Evolutionary conservation across 805 yeast species (phyloP).

Genomic region (Wickerhamiella sergipiensis): DNA sequence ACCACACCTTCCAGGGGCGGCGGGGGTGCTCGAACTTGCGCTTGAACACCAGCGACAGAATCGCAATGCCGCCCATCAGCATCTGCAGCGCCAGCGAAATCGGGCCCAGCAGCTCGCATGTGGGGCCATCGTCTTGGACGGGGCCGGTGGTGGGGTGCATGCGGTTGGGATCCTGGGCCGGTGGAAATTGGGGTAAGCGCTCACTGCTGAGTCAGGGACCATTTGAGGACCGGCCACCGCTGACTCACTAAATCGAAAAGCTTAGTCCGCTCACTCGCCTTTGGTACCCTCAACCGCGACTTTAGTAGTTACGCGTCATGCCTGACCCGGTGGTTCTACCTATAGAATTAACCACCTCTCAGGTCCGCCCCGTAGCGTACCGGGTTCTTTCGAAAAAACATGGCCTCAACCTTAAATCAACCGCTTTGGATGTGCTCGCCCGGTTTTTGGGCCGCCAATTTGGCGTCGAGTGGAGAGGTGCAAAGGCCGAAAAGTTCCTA

Average conservation of each 20-base stretch:
- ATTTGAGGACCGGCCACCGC: no score
- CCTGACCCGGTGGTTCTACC: slow-evolving; percentile 34
- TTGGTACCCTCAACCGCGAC: no score
- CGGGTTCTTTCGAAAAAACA: slow-evolving; percentile 82
- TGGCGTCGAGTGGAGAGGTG: slow-evolving; percentile 78
- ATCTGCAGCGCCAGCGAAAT: slow-evolving; percentile 71
- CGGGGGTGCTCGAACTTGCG: slow-evolving; percentile 71
- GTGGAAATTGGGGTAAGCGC: background rate
- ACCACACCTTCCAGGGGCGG: slow-evolving; percentile 82
- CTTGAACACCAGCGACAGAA: slow-evolving; percentile 60
- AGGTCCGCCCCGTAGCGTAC: slow-evolving; percentile 82
- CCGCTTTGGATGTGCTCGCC: slow-evolving; percentile 63
- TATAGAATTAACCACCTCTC: slow-evolving; percentile 62
- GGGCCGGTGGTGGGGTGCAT: background rate
- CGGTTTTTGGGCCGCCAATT: slow-evolving; percentile 60
- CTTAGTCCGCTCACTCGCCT: no score
- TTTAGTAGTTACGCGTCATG: background rate
- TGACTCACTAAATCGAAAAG: no score
- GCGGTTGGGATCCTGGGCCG: background rate
- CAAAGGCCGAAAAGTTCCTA: slow-evolving; percentile 44
- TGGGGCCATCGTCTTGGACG: slow-evolving; percentile 9
- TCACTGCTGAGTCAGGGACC: no score
- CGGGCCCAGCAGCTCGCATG: slow-evolving; percentile 68
- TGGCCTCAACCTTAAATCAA: slow-evolving; percentile 78
- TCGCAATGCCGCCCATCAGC: slow-evolving; percentile 60